A percentile compares a stretch with the other conserved stretches of the same genome.
These are phyloP conservation scores for Vigna radiata DNA, from an alignment of 306 rosid genomes.

Conservation along the genomic window DNA sequence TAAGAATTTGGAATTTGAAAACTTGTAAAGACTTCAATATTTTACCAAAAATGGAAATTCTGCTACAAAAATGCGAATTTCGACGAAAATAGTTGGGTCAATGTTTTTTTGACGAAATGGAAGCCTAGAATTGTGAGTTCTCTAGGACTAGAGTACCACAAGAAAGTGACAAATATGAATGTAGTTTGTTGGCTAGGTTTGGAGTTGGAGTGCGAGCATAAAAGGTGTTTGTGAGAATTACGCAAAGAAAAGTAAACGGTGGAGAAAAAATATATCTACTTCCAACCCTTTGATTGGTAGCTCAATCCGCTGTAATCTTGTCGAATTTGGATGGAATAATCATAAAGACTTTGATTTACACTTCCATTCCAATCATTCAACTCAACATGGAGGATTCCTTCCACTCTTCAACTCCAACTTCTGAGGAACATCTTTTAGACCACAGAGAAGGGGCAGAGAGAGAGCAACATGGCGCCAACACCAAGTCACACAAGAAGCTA, in stretches of 20 bases:
- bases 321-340: not conserved
- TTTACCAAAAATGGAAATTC: not conserved
- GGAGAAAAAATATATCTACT: not conserved
- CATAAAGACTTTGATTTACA: not conserved
- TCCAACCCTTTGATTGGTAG: constrained; percentile 4
- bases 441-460: not conserved
- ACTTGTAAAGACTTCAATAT: no score
- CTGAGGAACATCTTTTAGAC: constrained; percentile 34
- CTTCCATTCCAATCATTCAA: not conserved
- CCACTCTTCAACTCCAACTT: not conserved
- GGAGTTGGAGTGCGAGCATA: not conserved
- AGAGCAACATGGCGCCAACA: not conserved
- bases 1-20: no score
- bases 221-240: not conserved
- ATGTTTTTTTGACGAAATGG: not conserved
- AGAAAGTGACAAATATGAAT: not conserved
- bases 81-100: not conserved
- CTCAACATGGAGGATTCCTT: constrained; percentile 29
- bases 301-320: not conserved
- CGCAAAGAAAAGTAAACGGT: not conserved
- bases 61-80: not conserved
- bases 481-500: constrained; percentile 43
- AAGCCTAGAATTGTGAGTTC: not conserved
- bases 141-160: not conserved
- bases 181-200: not conserved